Conservation (phyloP, 1,284 basidiomycete genomes). For the Trichosporon sp. region DNA sequence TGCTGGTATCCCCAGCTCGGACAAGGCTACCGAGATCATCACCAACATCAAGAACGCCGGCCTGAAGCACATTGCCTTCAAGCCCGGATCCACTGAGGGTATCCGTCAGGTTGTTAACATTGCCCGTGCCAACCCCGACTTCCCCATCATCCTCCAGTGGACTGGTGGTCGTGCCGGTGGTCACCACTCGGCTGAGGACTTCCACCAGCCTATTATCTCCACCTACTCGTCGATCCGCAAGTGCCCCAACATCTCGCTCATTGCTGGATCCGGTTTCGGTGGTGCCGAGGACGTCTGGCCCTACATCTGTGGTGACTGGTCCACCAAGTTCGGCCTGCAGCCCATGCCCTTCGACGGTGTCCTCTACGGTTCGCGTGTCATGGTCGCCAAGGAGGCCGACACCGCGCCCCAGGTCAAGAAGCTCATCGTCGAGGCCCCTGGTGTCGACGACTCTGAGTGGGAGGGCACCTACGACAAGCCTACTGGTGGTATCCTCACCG, state of each 20-base stretch:
- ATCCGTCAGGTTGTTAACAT: constrained; percentile 97
- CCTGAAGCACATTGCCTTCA: constrained; percentile 94
- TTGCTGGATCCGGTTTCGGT: constrained; percentile 97
- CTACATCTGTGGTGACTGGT: constrained; percentile 96
- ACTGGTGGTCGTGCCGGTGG: constrained; percentile 99
- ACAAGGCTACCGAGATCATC: constrained; percentile 93
- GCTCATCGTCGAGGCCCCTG: constrained; percentile 89
- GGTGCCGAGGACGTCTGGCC: constrained; percentile 95
- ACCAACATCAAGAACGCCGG: constrained; percentile 72
- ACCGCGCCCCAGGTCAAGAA: constrained; percentile 93
- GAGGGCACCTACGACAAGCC: constrained; percentile 93
- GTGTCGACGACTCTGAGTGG: constrained; percentile 88
- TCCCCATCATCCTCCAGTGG: constrained; percentile 98
- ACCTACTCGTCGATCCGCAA: constrained; percentile 90
- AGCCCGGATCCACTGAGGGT: constrained; percentile 95
- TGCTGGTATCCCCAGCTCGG: constrained; percentile 88
- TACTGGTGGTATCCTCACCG: constrained; percentile 93
- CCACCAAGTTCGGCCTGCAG: constrained; percentile 78
- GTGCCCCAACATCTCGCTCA: constrained; percentile 82
- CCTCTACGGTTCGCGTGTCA: constrained; percentile 91
- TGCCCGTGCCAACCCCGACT: constrained; percentile 89
- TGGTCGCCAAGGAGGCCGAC: constrained; percentile 98
- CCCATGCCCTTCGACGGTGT: constrained; percentile 99
- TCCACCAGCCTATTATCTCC: constrained; percentile 91
- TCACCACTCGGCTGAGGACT: constrained; percentile 97